These are phyloP conservation scores for Neospermospora avenae DNA, from an alignment of 2,329 filamentous ascomycete species.

Conservation along the genomic window DNA sequence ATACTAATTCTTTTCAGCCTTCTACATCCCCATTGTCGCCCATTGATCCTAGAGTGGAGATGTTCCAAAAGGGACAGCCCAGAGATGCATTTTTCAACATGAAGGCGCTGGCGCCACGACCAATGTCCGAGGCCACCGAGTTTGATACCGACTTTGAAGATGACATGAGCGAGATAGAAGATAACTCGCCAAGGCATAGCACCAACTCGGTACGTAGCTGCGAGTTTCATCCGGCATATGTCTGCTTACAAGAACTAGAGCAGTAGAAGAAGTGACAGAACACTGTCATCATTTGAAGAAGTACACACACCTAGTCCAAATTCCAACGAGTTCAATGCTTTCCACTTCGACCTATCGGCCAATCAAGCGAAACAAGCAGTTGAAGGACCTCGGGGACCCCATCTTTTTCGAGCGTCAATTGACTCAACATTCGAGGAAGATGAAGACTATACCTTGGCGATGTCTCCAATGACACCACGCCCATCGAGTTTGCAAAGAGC, in stretches of 20 bases:
- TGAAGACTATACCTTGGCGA: conserved; percentile 54
- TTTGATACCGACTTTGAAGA: conserved; percentile 75
- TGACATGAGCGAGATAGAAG: conserved; percentile 46
- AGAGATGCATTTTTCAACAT: conserved; percentile 61
- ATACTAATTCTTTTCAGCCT: conserved; percentile 29
- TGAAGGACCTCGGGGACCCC: conserved; percentile 78
- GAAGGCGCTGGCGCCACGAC: conserved; percentile 52
- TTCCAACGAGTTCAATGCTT: conserved; percentile 53
- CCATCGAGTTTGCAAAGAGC: conserved; percentile 38
- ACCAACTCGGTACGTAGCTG: conserved; percentile 63
- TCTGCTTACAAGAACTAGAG: conserved; percentile 44
- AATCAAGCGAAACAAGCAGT: conserved; percentile 60
- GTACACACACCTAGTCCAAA: conserved; percentile 71
- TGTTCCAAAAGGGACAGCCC: conserved; percentile 46
- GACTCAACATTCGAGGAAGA: conserved; percentile 50
- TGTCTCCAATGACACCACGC: conserved; percentile 74
- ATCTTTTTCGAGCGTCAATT: conserved; percentile 75
- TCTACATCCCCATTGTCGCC: conserved; percentile 26
- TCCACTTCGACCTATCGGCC: conserved; percentile 55
- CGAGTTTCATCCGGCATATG: conserved; percentile 12
- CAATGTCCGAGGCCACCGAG: conserved; percentile 70
- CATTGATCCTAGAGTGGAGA: conserved; percentile 34
- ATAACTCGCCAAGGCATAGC: conserved; percentile 65
- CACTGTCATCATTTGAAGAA: conserved; percentile 84
- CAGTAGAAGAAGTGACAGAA: conserved; percentile 74